Percentiles rank a stretch among this genome's conserved stretches.
Evolutionary conservation across 768 basidiomycete species (phyloP).

Genomic region (Termitomyces sp.): DNA sequence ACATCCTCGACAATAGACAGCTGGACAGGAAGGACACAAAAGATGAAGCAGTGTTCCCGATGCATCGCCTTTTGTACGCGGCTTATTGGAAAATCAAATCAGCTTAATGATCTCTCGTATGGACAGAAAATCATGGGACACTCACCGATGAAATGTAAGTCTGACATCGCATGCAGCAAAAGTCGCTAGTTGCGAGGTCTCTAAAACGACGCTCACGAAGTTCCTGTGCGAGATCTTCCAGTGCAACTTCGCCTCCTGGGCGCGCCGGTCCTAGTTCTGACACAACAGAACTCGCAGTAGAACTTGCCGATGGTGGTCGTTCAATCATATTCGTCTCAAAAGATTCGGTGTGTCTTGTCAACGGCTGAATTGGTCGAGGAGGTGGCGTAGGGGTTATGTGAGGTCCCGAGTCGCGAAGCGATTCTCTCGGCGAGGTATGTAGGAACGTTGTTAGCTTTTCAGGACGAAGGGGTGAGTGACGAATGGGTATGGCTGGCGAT

Average conservation of each 20-base stretch:
- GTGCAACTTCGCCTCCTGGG: background rate
- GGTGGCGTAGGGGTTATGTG: background rate
- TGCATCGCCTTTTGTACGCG: background rate
- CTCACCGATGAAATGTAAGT: background rate
- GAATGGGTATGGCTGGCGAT: background rate
- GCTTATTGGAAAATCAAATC: background rate
- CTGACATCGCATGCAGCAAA: background rate
- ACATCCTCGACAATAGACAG: conserved; percentile 7
- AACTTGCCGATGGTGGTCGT: background rate
- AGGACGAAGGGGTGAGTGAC: background rate
- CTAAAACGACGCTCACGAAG: background rate
- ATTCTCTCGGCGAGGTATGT: background rate
- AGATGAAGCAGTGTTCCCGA: background rate
- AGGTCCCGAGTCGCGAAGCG: too few species aligned
- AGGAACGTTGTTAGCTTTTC: too few species aligned
- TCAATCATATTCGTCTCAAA: background rate
- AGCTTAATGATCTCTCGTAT: background rate
- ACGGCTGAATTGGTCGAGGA: background rate
- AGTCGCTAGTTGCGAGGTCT: background rate
- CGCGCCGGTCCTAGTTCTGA: background rate
- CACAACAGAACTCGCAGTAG: background rate
- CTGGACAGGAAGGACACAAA: background rate
- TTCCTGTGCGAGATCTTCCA: background rate
- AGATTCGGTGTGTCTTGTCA: background rate
- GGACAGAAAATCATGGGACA: background rate